phyloP scores from a whole-genome alignment of 176 grass and related monocot genomes.

The Oryza rufipogon region DNA sequence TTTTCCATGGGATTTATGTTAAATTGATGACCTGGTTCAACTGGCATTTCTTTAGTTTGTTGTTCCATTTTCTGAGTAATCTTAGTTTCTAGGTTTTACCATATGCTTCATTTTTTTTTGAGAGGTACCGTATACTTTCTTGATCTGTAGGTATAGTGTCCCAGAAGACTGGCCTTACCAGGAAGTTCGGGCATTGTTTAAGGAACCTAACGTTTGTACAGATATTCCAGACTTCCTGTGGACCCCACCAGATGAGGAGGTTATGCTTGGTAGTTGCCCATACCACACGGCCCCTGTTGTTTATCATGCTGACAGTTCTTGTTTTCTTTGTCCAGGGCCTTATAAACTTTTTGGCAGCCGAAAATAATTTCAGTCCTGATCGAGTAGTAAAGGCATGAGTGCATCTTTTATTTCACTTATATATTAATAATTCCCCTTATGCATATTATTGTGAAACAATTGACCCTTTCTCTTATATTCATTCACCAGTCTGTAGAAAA shows the following conservation, averaged over 20 bases:
- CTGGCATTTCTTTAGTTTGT: neutral
- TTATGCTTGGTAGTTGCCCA: slow-evolving; percentile 33
- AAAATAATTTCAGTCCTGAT: slow-evolving; percentile 90
- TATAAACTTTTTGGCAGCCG: slow-evolving; percentile 66
- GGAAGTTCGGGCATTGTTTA: slow-evolving; percentile 83
- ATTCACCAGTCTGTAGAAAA: slow-evolving; percentile 70
- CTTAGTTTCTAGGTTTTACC: slow-evolving; percentile 14
- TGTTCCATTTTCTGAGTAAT: slow-evolving; percentile 20
- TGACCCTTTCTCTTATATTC: slow-evolving; percentile 36
- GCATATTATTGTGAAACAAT: neutral
- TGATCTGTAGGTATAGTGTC: slow-evolving; percentile 69
- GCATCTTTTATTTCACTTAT: slow-evolving; percentile 18
- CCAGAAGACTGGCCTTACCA: slow-evolving; percentile 93
- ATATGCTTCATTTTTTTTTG: neutral
- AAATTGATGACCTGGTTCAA: neutral
- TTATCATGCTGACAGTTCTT: slow-evolving; percentile 29
- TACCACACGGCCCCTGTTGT: slow-evolving; percentile 25
- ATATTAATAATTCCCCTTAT: slow-evolving; percentile 31
- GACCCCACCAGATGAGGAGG: slow-evolving; percentile 71
- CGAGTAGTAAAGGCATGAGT: slow-evolving; percentile 71
- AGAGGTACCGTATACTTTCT: neutral
- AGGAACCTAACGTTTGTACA: slow-evolving; percentile 67
- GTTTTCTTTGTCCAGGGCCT: slow-evolving; percentile 56
- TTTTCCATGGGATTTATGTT: neutral
- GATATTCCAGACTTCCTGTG: slow-evolving; percentile 76